Evolutionary conservation across 2,329 filamentous ascomycete species (phyloP).

Genomic region (Mariannaea elegans): DNA sequence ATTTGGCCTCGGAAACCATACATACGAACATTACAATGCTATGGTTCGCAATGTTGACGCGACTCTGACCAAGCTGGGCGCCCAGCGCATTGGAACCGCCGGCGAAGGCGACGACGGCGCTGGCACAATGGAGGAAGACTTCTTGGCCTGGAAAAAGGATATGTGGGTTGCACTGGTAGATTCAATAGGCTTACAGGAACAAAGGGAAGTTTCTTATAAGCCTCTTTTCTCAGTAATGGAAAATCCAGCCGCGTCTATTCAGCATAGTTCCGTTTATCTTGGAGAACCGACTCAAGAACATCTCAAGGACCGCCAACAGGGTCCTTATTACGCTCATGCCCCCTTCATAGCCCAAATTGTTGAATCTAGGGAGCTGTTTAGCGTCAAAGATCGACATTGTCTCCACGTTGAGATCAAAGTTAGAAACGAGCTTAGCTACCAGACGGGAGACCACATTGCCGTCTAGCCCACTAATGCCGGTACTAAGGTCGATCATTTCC

Average conservation of each 20-base stretch:
- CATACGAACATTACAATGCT: slow-evolving; percentile 98
- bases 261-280: slow-evolving; percentile 86
- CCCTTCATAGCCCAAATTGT: slow-evolving; percentile 94
- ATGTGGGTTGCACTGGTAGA: slow-evolving; percentile 92
- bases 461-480: slow-evolving; percentile 97
- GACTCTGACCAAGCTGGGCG: slow-evolving; percentile 82
- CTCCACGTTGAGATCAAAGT: slow-evolving; percentile 96
- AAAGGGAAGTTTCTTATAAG: slow-evolving; percentile 89
- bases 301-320: slow-evolving; percentile 82
- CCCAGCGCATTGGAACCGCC: slow-evolving; percentile 82
- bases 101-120: slow-evolving; percentile 98
- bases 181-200: slow-evolving; percentile 90
- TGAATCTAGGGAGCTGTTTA: slow-evolving; percentile 92
- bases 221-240: slow-evolving; percentile 87
- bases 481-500: slow-evolving; percentile 88
- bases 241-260: slow-evolving; percentile 74
- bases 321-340: slow-evolving; percentile 95
- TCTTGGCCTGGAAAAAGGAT: slow-evolving; percentile 97
- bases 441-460: slow-evolving; percentile 96
- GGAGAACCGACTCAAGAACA: slow-evolving; percentile 98
- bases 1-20: slow-evolving; percentile 98
- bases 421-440: slow-evolving; percentile 86
- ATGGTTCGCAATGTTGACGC: slow-evolving; percentile 95
- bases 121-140: slow-evolving; percentile 99
- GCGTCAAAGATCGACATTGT: slow-evolving; percentile 89